These are phyloP conservation scores for Eucalyptus sp. DNA, from an alignment of 345 rosid species.

Conservation along the genomic window DNA sequence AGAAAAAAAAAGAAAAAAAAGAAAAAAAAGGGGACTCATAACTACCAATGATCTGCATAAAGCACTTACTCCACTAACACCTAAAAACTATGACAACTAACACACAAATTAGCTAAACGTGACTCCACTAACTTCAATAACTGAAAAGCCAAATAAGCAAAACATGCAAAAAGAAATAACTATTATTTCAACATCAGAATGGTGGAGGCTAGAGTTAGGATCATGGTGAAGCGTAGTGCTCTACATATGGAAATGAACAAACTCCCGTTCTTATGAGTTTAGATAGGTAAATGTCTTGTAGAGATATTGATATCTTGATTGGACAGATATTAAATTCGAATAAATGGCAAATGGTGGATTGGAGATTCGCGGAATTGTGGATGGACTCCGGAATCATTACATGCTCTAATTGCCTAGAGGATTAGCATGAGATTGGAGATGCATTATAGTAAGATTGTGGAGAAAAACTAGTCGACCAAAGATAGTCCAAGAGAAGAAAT, in stretches of 20 bases:
- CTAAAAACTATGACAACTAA: too few species aligned
- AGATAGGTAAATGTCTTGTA: neutral
- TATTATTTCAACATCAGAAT: conserved; percentile 18
- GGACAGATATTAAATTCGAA: neutral
- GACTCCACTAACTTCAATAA: too few species aligned
- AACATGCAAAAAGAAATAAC: too few species aligned
- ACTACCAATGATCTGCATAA: too few species aligned
- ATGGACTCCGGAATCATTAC: neutral
- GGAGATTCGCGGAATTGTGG: neutral
- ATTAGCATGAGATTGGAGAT: neutral
- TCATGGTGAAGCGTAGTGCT: conserved; percentile 52
- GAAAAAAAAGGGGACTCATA: too few species aligned
- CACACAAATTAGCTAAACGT: too few species aligned
- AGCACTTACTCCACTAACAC: too few species aligned
- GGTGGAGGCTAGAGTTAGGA: conserved; percentile 74
- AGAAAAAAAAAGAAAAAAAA: too few species aligned
- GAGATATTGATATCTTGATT: neutral
- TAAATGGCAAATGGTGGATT: neutral
- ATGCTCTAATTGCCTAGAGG: neutral
- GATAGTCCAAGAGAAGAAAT: neutral
- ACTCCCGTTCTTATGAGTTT: conserved; percentile 36
- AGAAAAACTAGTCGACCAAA: neutral
- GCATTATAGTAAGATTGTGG: too few species aligned
- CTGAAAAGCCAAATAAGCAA: too few species aligned
- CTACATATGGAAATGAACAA: conserved; percentile 48